Percentiles rank a stretch among this genome's conserved stretches.
Conservation (phyloP, 2,329 filamentous ascomycete genomes). For the Hysterium pulicare region DNA sequence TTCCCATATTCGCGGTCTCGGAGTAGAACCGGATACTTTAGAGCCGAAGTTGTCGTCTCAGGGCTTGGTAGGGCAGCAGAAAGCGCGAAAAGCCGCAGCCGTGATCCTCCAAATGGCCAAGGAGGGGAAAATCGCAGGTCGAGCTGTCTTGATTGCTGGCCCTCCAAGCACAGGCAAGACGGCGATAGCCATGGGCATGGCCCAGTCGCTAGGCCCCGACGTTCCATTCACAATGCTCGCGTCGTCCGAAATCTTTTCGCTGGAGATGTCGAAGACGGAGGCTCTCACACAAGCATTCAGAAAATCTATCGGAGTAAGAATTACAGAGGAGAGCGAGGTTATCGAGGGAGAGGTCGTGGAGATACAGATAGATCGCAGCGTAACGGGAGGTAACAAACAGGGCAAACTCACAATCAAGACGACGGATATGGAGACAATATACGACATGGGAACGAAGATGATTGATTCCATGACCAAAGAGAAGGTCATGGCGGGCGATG, state of each 20-base stretch:
- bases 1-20: constrained; percentile 94
- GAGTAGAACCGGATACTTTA: constrained; percentile 86
- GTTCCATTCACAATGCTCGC: constrained; percentile 96
- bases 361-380: constrained; percentile 95
- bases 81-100: constrained; percentile 92
- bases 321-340: constrained; percentile 98
- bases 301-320: constrained; percentile 95
- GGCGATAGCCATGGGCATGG: constrained; percentile 98
- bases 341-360: constrained; percentile 99
- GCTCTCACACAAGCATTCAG: constrained; percentile 97
- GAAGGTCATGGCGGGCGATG: constrained; percentile 96
- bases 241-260: constrained; percentile 94
- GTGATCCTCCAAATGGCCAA: constrained; percentile 99
- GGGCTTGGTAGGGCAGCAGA: constrained; percentile 92
- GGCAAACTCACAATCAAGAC: constrained; percentile 99
- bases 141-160: constrained; percentile 90
- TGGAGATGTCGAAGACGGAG: constrained; percentile 99
- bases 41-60: constrained; percentile 84
- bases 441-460: constrained; percentile 99
- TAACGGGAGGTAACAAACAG: constrained; percentile 95
- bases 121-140: constrained; percentile 95
- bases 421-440: constrained; percentile 99
- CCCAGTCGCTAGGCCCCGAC: constrained; percentile 88
- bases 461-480: constrained; percentile 99
- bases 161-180: constrained; percentile 98